phyloP scores from a whole-genome alignment of 306 rosid genomes.

The Betula pendula region DNA sequence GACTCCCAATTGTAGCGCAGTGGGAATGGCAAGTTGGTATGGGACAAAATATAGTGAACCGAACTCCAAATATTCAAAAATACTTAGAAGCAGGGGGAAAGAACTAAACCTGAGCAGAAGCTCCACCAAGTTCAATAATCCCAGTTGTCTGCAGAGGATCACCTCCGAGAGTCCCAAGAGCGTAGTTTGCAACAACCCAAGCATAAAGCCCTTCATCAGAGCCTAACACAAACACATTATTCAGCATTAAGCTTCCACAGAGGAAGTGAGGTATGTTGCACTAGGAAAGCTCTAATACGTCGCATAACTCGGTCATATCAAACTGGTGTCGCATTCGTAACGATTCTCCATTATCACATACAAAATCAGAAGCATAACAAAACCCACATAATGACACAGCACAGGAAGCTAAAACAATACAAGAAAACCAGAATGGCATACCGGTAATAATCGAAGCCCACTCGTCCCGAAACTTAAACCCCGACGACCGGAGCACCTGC shows the following conservation, averaged over 20 bases:
- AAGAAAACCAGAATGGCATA: slow-evolving; percentile 12
- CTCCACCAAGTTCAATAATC: slow-evolving; percentile 90
- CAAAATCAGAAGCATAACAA: not conserved
- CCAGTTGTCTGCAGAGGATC: slow-evolving; percentile 80
- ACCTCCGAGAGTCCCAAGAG: slow-evolving; percentile 83
- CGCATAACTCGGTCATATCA: not conserved
- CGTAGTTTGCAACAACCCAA: slow-evolving; percentile 94
- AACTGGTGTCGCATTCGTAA: not conserved
- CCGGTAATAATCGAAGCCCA: slow-evolving; percentile 95
- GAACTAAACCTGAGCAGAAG: slow-evolving; percentile 80
- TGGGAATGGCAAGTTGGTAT: not conserved
- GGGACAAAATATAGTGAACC: slow-evolving; percentile 17
- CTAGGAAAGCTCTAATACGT: no score
- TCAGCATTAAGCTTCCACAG: slow-evolving; percentile 1
- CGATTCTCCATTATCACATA: not conserved
- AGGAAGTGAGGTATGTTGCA: not conserved
- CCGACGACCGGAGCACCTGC: slow-evolving; percentile 51
- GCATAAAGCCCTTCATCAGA: slow-evolving; percentile 92
- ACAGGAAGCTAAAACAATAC: not conserved
- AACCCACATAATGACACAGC: not conserved
- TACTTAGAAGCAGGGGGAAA: slow-evolving; percentile 6
- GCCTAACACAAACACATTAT: slow-evolving; percentile 50
- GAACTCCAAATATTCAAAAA: slow-evolving; percentile 4
- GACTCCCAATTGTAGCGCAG: not conserved
- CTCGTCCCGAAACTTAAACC: slow-evolving; percentile 68